phyloP scores from a whole-genome alignment of 345 rosid genomes.

The Schrenkiella parvula region DNA sequence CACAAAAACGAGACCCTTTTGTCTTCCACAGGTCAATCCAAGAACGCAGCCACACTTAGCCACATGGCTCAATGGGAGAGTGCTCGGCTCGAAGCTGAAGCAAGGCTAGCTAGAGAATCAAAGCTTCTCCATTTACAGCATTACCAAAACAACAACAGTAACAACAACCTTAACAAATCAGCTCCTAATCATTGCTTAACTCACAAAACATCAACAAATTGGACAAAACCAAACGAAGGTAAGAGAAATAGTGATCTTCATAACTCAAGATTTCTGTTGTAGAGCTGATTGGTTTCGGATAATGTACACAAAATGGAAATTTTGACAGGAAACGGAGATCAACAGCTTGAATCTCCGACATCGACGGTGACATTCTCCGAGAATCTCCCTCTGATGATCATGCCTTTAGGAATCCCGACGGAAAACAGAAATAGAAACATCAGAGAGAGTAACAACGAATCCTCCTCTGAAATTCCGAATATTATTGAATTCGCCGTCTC shows the following conservation, averaged over 20 bases:
- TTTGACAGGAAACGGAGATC: constrained; percentile 31
- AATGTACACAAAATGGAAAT: neutral
- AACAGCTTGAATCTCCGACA: constrained; percentile 78
- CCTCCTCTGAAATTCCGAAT: constrained; percentile 26
- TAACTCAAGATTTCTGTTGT: neutral
- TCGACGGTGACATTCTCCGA: constrained; percentile 79
- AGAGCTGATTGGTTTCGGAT: neutral
- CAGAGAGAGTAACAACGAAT: neutral
- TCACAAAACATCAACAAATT: constrained; percentile 21
- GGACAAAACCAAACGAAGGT: constrained; percentile 41
- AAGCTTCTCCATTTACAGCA: constrained; percentile 36
- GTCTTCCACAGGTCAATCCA: constrained; percentile 49
- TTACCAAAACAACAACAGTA: constrained; percentile 5
- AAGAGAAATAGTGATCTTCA: neutral
- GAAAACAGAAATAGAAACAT: constrained; percentile 6
- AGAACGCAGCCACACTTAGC: constrained; percentile 48
- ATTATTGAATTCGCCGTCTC: constrained; percentile 51
- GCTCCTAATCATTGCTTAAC: constrained; percentile 11
- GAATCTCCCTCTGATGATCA: constrained; percentile 35
- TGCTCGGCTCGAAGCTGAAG: constrained; percentile 54
- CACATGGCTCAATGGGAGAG: constrained; percentile 64
- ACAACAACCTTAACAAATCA: constrained; percentile 7
- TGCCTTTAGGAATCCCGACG: constrained; percentile 24
- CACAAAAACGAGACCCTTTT: constrained; percentile 46
- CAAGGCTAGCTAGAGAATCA: constrained; percentile 47